These are phyloP conservation scores for Aquilaria agallochum DNA, from an alignment of 441 rosid genomes.

Conservation along the genomic window DNA sequence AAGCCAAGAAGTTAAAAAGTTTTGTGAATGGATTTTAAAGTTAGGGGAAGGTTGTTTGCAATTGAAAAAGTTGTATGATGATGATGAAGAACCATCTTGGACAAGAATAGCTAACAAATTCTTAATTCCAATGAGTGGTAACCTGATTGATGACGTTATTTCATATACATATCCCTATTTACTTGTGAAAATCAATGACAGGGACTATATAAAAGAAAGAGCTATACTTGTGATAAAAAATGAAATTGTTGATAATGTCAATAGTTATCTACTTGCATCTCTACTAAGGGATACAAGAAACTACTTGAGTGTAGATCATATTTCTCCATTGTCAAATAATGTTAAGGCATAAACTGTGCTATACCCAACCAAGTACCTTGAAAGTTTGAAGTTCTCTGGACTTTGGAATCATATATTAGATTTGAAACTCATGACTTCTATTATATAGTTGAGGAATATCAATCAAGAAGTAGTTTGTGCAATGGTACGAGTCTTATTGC, in stretches of 20 bases:
- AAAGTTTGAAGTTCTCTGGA: not conserved
- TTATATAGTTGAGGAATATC: constrained; percentile 16
- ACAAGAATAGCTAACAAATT: not conserved
- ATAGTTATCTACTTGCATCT: not conserved
- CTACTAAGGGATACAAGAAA: not conserved
- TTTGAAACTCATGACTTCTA: not conserved
- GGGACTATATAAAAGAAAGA: not conserved
- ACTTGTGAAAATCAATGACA: not conserved
- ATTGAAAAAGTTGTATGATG: too few species aligned
- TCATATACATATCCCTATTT: too few species aligned
- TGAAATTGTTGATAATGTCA: not conserved
- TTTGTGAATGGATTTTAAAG: too few species aligned
- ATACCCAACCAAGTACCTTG: constrained; percentile 3
- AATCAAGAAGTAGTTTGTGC: constrained; percentile 7
- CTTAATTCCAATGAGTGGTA: not conserved
- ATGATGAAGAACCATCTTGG: not conserved
- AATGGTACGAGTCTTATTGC: constrained; percentile 9
- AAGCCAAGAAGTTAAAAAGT: too few species aligned
- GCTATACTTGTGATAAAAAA: not conserved
- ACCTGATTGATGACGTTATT: not conserved
- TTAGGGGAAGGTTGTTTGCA: too few species aligned
- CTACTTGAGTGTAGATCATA: not conserved
- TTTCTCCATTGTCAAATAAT: not conserved
- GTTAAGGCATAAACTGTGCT: not conserved
- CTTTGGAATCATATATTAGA: not conserved